phyloP scores from a whole-genome alignment of 202 grass and related monocot species.

The Panicum hallii region DNA sequence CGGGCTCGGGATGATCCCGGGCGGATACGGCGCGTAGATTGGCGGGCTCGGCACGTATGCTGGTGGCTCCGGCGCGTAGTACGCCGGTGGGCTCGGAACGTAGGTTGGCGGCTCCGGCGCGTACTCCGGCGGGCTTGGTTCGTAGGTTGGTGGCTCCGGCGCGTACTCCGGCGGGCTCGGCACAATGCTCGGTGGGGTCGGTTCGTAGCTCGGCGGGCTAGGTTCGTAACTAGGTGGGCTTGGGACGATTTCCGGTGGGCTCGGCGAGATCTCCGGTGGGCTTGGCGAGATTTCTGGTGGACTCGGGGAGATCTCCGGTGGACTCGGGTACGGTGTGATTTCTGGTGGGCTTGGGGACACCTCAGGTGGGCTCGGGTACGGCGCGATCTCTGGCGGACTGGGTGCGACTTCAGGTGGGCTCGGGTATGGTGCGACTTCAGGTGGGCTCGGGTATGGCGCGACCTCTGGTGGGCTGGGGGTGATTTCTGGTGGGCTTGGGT shows the following conservation, averaged over 20 bases:
- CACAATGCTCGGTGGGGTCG: constrained; percentile 33
- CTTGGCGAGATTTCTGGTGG: constrained; percentile 30
- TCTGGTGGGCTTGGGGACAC: neutral
- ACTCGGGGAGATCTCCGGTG: constrained; percentile 34
- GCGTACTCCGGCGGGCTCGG: constrained; percentile 16
- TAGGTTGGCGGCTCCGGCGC: constrained; percentile 31
- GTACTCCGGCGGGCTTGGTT: constrained; percentile 13
- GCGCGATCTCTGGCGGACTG: constrained; percentile 6
- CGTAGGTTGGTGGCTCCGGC: constrained; percentile 35
- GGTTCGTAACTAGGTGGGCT: constrained; percentile 32
- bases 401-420: neutral
- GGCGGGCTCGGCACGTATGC: constrained; percentile 35
- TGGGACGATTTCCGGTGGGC: constrained; percentile 41
- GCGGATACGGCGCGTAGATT: no score
- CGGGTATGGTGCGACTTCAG: neutral
- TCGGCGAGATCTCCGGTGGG: constrained; percentile 20
- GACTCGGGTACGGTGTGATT: neutral
- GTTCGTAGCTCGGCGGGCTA: constrained; percentile 13
- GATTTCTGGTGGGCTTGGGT: constrained; percentile 44
- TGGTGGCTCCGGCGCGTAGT: constrained; percentile 34
- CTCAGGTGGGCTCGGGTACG: neutral
- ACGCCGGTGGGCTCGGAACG: constrained; percentile 18
- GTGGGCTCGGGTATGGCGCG: constrained; percentile 4
- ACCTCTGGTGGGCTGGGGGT: constrained; percentile 39
- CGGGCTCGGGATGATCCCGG: no score